Evolutionary conservation across 306 rosid genomes (phyloP), one percentile per base, ranked within the genome.

Genomic region (Fagus sylvatica): DNA sequence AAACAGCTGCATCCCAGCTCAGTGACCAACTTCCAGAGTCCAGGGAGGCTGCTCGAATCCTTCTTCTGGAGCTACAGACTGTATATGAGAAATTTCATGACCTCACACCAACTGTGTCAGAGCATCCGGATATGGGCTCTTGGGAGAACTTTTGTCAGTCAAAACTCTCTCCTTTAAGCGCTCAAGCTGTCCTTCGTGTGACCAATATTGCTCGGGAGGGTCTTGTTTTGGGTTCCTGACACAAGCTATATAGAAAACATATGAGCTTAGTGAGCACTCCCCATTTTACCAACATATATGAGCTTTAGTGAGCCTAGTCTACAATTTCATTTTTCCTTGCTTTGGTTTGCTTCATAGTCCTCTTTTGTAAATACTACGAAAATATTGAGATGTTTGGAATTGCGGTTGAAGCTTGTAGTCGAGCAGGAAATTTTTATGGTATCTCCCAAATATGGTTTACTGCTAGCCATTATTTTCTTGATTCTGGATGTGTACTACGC

Each of bases 21-120:
- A 91, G 97, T 12, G 99, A 95, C 80, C 97, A 85, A 81, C 99
- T 95, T 78, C 99, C 99, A 2, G 99, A 93, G 82, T 95, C 99
- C 0, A 85, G 99, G 86, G 99, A 95, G 87, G 97, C 99, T 22
- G 99, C 99, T 72, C 93, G 98, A 73, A 77, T 76, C 62, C 90
- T 95, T 67, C 88, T 95, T 13, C 82, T 92, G 64, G 99, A 95
- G 86, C 86, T 95, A 80, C 98, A 92, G 80, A 88, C 84, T 56
- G 93, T 91, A 33, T 92, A 93, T 30, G 87, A 81, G 84, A 91
- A 93, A 88, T 80, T 74, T 81, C 79, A 81, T 1, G 74, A 86
- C 81, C 76, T 75, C 73, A 36, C 79, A n/a, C 76, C 89, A 12
- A 60, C 88, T 53, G 85, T 79, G 17, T 71, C 86, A 1, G 89